Evolutionary conservation across 495 filamentous ascomycete species (phyloP).

Genomic region (Tuber calosporum): DNA sequence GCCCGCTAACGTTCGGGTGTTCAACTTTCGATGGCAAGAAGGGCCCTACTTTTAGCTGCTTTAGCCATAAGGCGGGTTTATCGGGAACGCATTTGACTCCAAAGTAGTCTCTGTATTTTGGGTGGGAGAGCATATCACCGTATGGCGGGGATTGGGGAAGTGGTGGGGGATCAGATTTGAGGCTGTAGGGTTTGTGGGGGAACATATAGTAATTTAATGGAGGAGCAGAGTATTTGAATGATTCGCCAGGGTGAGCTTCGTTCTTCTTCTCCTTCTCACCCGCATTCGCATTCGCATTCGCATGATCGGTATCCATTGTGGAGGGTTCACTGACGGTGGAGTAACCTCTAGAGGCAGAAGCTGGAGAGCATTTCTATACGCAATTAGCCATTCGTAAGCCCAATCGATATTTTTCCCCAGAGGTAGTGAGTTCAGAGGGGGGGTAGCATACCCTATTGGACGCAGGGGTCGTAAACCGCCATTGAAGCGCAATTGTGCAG

Average conservation of each 20-base stretch:
- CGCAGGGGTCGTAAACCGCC: background rate
- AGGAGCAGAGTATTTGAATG: background rate
- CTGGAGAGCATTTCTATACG: background rate
- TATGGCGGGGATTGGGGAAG: background rate
- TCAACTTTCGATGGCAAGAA: background rate
- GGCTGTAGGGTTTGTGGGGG: background rate
- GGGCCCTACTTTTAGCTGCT: background rate
- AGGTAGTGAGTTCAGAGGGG: background rate
- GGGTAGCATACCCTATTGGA: background rate
- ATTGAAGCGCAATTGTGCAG: background rate
- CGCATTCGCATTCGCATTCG: background rate
- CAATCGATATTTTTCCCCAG: background rate
- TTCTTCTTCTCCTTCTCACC: background rate
- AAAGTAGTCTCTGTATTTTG: background rate
- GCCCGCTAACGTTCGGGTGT: conserved; percentile 6
- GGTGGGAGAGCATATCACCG: background rate
- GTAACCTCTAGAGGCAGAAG: background rate
- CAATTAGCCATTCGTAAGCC: background rate
- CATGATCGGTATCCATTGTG: background rate
- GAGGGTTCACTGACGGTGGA: background rate
- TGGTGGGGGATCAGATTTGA: background rate
- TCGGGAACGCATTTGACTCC: background rate
- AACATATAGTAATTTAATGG: background rate
- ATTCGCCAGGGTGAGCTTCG: background rate
- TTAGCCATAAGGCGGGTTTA: background rate